Evolutionary conservation across 164 flowering plant genomes (phyloP).

Genomic region (Liquidambar formosana): DNA sequence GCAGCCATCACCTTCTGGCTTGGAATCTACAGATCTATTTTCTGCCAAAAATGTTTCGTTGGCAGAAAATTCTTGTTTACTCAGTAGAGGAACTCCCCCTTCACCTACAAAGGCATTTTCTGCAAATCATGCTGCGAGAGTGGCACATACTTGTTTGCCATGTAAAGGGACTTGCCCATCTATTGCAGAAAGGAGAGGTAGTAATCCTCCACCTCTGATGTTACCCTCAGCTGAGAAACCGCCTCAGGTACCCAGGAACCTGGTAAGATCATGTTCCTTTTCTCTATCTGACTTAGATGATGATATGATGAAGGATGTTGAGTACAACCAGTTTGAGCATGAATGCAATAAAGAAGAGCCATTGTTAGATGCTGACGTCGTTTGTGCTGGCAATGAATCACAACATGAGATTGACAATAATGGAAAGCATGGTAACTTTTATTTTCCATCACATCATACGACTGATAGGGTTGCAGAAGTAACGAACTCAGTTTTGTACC

Average conservation of each 20-base stretch:
- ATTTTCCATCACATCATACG: slow-evolving; percentile 15
- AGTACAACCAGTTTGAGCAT: slow-evolving; percentile 7
- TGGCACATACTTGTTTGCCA: slow-evolving; percentile 26
- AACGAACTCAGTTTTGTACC: slow-evolving; percentile 25
- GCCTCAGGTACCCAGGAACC: slow-evolving; percentile 29
- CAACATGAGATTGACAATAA: slow-evolving; percentile 15
- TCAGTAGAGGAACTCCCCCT: slow-evolving; percentile 11
- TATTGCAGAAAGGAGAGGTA: slow-evolving; percentile 74
- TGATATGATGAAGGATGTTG: slow-evolving; percentile 26
- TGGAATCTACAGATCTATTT: slow-evolving; percentile 30
- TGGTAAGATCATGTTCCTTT: slow-evolving; percentile 50
- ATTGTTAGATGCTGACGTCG: slow-evolving; percentile 24
- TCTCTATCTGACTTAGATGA: slow-evolving; percentile 37
- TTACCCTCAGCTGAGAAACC: slow-evolving; percentile 41
- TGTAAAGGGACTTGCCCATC: slow-evolving; percentile 47
- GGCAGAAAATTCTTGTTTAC: slow-evolving; percentile 20
- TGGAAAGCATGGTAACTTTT: slow-evolving; percentile 8
- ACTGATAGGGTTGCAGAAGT: slow-evolving; percentile 8
- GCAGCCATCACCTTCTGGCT: slow-evolving; percentile 58
- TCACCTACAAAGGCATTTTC: slow-evolving; percentile 28
- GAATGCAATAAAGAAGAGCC: slow-evolving; percentile 24
- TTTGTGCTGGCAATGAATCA: slow-evolving; percentile 9
- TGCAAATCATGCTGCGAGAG: slow-evolving; percentile 21
- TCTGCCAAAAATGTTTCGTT: slow-evolving; percentile 9
- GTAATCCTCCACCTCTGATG: slow-evolving; percentile 53